Evolutionary conservation across 257 asterid genomes (phyloP).

Genomic region (Striga asiatica): DNA sequence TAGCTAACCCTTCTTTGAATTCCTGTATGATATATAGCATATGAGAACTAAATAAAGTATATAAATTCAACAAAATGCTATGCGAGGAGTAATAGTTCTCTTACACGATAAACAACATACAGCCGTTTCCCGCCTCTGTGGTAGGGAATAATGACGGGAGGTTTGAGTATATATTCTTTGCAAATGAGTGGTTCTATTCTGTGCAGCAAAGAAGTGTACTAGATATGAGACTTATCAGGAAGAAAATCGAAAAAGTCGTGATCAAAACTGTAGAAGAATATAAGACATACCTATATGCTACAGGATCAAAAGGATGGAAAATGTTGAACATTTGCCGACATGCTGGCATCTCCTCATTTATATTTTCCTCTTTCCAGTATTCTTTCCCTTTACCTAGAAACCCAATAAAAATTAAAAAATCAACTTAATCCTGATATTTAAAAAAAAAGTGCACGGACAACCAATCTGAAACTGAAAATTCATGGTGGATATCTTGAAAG

Average conservation of each 20-base stretch:
- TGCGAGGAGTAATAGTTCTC: slow-evolving; percentile 3
- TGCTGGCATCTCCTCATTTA: slow-evolving; percentile 92
- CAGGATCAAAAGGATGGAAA: slow-evolving; percentile 97
- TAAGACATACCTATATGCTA: slow-evolving; percentile 65
- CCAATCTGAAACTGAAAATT: neutral
- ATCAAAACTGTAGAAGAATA: slow-evolving; percentile 1
- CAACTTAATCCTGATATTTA: slow-evolving; percentile 9
- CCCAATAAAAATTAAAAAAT: slow-evolving; percentile 14
- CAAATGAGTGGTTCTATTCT: slow-evolving; percentile 89
- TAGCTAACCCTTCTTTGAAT: slow-evolving; percentile 65
- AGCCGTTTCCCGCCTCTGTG: slow-evolving; percentile 97
- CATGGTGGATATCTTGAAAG: neutral
- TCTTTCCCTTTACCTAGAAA: slow-evolving; percentile 63
- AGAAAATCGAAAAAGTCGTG: neutral
- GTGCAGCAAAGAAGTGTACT: slow-evolving; percentile 17
- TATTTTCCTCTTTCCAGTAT: slow-evolving; percentile 72
- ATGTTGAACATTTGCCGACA: slow-evolving; percentile 87
- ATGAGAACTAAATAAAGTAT: slow-evolving; percentile 12
- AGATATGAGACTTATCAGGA: slow-evolving; percentile 13
- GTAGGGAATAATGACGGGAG: slow-evolving; percentile 81
- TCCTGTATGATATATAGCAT: slow-evolving; percentile 41
- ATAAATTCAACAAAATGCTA: neutral
- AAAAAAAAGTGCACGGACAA: neutral
- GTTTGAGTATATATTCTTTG: slow-evolving; percentile 56
- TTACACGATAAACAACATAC: slow-evolving; percentile 70